phyloP scores from a whole-genome alignment of 768 basidiomycete species.

The Antrodiella citrinella region DNA sequence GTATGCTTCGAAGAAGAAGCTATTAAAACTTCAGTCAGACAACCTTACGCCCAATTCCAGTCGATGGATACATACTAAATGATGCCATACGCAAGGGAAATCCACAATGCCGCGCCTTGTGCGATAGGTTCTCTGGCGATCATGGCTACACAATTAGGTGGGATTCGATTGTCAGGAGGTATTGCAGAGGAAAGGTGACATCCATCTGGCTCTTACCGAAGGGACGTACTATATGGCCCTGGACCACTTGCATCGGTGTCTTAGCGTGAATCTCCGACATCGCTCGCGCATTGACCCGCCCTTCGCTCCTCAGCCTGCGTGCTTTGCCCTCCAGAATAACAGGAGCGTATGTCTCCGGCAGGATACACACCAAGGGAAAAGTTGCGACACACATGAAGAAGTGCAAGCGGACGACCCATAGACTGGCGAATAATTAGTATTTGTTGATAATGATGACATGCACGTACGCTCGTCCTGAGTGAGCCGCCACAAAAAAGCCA shows the following conservation, averaged over 20 bases:
- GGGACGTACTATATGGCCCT: constrained; percentile 11
- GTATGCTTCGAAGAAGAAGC: constrained; percentile 19
- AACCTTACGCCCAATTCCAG: too few relatives aligned
- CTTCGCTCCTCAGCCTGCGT: constrained; percentile 8
- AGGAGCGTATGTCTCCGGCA: constrained; percentile 17
- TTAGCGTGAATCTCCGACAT: constrained; percentile 13
- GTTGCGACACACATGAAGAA: constrained; percentile 10
- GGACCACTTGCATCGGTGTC: constrained; percentile 9
- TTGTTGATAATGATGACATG: background rate
- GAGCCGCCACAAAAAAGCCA: constrained; percentile 17
- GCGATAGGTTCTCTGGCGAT: constrained; percentile 14
- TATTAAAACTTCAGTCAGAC: background rate
- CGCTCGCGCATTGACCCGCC: constrained; percentile 8
- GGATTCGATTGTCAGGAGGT: too few relatives aligned
- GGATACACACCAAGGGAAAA: constrained; percentile 12
- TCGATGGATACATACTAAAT: constrained; percentile 14
- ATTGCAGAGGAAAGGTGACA: background rate
- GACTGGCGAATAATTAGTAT: constrained; percentile 3
- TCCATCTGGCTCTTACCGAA: constrained; percentile 11
- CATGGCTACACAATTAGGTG: constrained; percentile 9
- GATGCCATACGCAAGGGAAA: constrained; percentile 17
- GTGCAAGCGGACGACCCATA: constrained; percentile 18
- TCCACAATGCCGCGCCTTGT: constrained; percentile 15
- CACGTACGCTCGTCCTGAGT: constrained; percentile 8
- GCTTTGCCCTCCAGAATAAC: constrained; percentile 14